Percentiles rank a stretch among this genome's conserved stretches.
These are phyloP conservation scores for Clonostachys rosea DNA, from an alignment of 2,329 filamentous ascomycete species.

Conservation along the genomic window DNA sequence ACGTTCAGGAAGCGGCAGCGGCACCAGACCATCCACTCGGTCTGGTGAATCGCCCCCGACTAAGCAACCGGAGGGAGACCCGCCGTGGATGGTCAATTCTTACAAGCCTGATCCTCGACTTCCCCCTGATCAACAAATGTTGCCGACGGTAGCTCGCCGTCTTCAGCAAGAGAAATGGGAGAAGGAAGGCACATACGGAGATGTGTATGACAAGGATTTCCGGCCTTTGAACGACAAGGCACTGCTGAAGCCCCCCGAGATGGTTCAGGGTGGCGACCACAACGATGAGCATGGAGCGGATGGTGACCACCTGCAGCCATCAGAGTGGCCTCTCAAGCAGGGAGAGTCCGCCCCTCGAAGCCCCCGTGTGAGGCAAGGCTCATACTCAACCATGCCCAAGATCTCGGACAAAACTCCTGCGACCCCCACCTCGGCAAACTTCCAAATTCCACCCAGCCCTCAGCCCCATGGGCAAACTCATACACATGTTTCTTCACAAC, in stretches of 20 bases:
- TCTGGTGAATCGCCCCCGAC: slow-evolving; percentile 47
- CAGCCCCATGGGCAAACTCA: too few relatives aligned
- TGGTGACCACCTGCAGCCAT: slow-evolving; percentile 7
- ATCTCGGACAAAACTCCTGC: slow-evolving; percentile 32
- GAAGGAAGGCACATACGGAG: slow-evolving; percentile 81
- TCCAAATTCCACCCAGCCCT: slow-evolving; percentile 1
- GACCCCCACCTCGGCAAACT: slow-evolving; percentile 11
- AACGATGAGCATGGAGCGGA: slow-evolving; percentile 17
- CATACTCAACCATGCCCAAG: slow-evolving; percentile 60
- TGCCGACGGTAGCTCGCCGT: slow-evolving; percentile 87
- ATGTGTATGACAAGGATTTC: slow-evolving; percentile 83
- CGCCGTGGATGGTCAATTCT: slow-evolving; percentile 90
- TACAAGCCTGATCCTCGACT: slow-evolving; percentile 94
- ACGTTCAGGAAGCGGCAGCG: slow-evolving; percentile 47
- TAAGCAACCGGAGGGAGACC: slow-evolving; percentile 85
- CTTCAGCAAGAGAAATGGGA: slow-evolving; percentile 96
- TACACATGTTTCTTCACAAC: neutral
- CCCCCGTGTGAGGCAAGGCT: slow-evolving; percentile 35
- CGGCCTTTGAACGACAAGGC: slow-evolving; percentile 70
- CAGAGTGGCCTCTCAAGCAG: slow-evolving; percentile 55
- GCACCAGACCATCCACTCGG: slow-evolving; percentile 56
- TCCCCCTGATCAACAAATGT: slow-evolving; percentile 90
- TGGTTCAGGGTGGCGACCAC: slow-evolving; percentile 16
- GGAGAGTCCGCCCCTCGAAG: slow-evolving; percentile 34
- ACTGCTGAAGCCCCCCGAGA: slow-evolving; percentile 36